phyloP scores from a whole-genome alignment of 129 eudicot genomes.

The Erigeron canadensis region DNA sequence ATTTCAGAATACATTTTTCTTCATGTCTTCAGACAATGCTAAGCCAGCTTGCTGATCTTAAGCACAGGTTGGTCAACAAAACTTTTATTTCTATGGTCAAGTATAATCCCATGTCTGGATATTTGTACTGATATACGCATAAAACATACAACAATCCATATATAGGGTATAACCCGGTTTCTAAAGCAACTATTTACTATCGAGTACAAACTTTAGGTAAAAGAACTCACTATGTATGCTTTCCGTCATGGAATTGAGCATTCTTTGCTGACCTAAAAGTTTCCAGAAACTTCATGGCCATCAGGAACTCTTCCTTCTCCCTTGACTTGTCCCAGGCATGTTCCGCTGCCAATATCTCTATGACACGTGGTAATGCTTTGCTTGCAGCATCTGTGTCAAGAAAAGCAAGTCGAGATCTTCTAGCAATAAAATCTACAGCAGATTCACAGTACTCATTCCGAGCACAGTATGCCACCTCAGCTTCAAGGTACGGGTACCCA shows the following conservation, averaged over 20 bases:
- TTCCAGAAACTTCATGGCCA: conserved; percentile 54
- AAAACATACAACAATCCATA: not conserved
- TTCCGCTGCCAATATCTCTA: conserved; percentile 63
- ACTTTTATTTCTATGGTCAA: not conserved
- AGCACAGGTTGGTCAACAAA: not conserved
- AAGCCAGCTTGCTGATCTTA: not conserved
- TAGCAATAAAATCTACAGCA: conserved; percentile 78
- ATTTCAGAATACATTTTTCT: not conserved
- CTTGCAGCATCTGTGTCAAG: conserved; percentile 82
- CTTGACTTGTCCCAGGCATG: conserved; percentile 77
- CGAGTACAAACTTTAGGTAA: not conserved
- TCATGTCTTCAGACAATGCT: not conserved
- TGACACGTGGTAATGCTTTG: conserved; percentile 64
- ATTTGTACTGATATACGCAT: conserved; percentile 5
- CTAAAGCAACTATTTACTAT: conserved; percentile 9
- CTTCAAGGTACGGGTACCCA: conserved; percentile 82
- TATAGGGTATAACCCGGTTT: conserved; percentile 4
- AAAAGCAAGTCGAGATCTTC: conserved; percentile 84
- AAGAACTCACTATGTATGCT: conserved; percentile 47
- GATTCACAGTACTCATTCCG: conserved; percentile 81
- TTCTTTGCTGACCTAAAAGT: conserved; percentile 75
- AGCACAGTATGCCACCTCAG: conserved; percentile 85
- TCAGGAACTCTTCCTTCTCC: conserved; percentile 49
- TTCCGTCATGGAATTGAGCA: conserved; percentile 75
- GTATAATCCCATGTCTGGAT: conserved; percentile 7